Base-by-base conservation (phyloP, 2,329 filamentous ascomycete genomes). In the Apiospora saccharicola region DNA sequence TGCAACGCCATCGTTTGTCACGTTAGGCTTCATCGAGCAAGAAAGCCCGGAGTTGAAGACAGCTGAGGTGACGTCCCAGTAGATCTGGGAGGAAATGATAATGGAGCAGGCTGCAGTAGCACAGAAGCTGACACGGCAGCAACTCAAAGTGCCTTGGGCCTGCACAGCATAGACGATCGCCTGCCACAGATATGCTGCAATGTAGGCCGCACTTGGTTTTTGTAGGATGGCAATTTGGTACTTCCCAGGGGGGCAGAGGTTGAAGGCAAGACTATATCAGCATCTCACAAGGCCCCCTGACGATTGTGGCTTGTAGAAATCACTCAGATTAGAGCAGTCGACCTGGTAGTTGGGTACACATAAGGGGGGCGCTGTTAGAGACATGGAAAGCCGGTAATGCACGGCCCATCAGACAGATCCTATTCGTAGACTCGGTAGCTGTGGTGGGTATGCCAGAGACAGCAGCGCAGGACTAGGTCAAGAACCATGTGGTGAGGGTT, bases 1-100 rank as follows among this genome's bases (percentile, higher is more conserved):
- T 90, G 87, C 72, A 90, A 85, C 71, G 87, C 83, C 85, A 87
- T 87, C 37, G 57, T 76, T 19, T 53, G 47, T 61, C 47, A 57
- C 71, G 47, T 69, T 51, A 67, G 64, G 41, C 43, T 34, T 57
- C 68, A 70, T 44, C 26, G 26, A 57, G 43, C n/a, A 6, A 30
- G 43, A 49, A 49, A 49, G 43, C 34, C 57, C 57, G 30, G n/a
- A n/a, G 34, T 64, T 4, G 57, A 64, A 64, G 57, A 64, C 57
- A 41, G 57, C 57, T 41, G 57, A 41, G 57, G 34, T 41, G 57
- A 41, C 57, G 57, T 41, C 57, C 22, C 34, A 4, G 57, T 24
- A 64, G 19, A 34, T 14, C 19, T 64, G 34, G 57, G 34, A 64
- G 57, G 57, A n/a, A 64, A 64, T 41, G 57, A 64, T 64, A 41